phyloP scores from a whole-genome alignment of 73 alveolate species.

The Blepharisma japonicum region DNA sequence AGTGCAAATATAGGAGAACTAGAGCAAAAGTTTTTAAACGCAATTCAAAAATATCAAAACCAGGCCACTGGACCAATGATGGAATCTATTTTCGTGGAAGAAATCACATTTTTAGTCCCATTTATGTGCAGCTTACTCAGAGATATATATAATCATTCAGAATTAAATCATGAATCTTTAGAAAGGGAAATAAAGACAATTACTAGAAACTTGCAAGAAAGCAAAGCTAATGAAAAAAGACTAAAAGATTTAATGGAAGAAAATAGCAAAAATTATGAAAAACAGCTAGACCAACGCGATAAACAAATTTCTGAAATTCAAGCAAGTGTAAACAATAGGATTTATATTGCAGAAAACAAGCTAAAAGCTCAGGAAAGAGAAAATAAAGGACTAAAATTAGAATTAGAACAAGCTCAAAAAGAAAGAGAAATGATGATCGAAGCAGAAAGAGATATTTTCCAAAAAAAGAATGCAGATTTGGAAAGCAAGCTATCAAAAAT shows the following conservation, averaged over 20 bases:
- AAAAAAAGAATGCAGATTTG: neutral
- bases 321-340: neutral
- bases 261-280: neutral
- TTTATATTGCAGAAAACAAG: conserved; percentile 5
- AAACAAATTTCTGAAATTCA: conserved; percentile 2
- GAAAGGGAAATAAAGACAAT: neutral
- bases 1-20: conserved; percentile 1
- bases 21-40: neutral
- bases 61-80: neutral
- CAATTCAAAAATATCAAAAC: neutral
- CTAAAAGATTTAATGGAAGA: neutral
- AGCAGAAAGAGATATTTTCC: neutral
- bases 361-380: neutral
- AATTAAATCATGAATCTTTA: neutral
- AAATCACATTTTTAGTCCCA: neutral
- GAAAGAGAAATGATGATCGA: conserved; percentile 3
- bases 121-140: neutral
- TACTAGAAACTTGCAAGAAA: neutral
- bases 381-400: neutral
- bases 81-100: neutral
- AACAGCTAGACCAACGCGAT: neutral
- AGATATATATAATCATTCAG: neutral
- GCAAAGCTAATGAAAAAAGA: neutral
- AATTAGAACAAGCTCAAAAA: conserved; percentile 8
- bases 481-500: neutral